Evolutionary conservation across 192 early-diverging fungal genomes (phyloP), one percentile per base, ranked within the genome.

Genomic region (Rhizophagus prolifer): DNA sequence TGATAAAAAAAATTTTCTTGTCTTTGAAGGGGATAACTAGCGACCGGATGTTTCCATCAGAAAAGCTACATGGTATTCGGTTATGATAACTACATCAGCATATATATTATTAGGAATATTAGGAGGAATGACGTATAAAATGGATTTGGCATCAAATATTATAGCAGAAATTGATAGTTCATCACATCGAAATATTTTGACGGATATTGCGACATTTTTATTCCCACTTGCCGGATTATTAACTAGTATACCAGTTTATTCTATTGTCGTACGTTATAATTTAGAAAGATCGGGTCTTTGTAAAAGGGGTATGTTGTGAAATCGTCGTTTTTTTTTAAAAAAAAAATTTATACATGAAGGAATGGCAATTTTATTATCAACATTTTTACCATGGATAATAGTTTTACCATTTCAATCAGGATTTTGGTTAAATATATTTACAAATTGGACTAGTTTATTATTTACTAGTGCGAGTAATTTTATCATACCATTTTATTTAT

Each of bases 391-490:
- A 0, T 90, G 91, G 82, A 67, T 92, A 9, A 65, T 91, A 66
- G 88, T 84, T 12, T 81, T 93, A 21, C 91, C 91, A 12, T 87
- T 92, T 67, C 90, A 91, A 83, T 92, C 91, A 3, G 89, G 91
- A 50, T 70, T 80, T 28, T 86, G 82, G 72, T 70, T 93, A 61
- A 83, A 82, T 12, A 78, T 63, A 34, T 85, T 93, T 46, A 81
- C 86, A 9, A 88, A 86, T 28, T 93, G 90, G 90, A 86, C 86
- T 16, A 88, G 83, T 63, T 71, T 93, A 38, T 84, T 90, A 62
- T 87, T 92, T 70, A 84, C 84, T 80, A 91, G 90, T 28, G 79
- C 80, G n/a, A 86, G 87, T 59, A 91, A 91, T 77, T 92, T 90
- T 72, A 84, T 90, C 36, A 79, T 91, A 8, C 91, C 92, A 2